phyloP scores from a whole-genome alignment of 78 protist species.

The Thecamonas trahens region DNA sequence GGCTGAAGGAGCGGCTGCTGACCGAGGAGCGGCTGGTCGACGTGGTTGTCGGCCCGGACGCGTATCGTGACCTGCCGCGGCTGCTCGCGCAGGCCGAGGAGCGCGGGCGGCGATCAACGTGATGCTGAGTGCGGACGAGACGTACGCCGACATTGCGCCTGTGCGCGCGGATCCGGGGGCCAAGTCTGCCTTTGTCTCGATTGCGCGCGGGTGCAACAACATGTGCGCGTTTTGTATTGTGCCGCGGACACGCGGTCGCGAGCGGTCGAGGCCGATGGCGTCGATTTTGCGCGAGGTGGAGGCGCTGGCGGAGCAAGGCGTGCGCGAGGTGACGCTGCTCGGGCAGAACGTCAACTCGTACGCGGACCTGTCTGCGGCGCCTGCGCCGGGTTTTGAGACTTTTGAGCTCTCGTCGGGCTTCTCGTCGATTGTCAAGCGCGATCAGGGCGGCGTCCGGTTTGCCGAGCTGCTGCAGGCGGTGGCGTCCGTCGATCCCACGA shows the following conservation, averaged over 20 bases:
- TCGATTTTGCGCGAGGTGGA: conserved; percentile 68
- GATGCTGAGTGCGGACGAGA: conserved; percentile 78
- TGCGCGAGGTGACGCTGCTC: conserved; percentile 61
- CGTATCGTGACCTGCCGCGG: conserved; percentile 79
- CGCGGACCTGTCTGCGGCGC: conserved; percentile 18
- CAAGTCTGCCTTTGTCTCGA: conserved; percentile 56
- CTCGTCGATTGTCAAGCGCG: conserved; percentile 48
- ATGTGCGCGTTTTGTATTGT: conserved; percentile 93
- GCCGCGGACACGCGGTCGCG: conserved; percentile 91
- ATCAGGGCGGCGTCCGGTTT: conserved; percentile 28
- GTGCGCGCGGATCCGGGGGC: conserved; percentile 48
- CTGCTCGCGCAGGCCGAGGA: conserved; percentile 30
- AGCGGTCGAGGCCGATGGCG: conserved; percentile 53
- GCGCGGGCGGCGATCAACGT: conserved; percentile 49
- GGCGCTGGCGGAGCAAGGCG: conserved; percentile 18
- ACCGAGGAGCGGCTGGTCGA: conserved; percentile 56
- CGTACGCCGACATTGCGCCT: conserved; percentile 91
- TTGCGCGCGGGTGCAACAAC: conserved; percentile 89
- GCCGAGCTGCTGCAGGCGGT: conserved; percentile 27
- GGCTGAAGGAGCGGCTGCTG: conserved; percentile 61
- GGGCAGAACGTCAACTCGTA: conserved; percentile 93
- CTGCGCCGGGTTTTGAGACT: no score
- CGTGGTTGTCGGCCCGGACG: conserved; percentile 80
- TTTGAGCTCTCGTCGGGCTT: conserved; percentile 21
- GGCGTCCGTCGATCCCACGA: conserved; percentile 46